phyloP scores from a whole-genome alignment of 805 yeast species.

The Kregervanrija fluxuum region DNA sequence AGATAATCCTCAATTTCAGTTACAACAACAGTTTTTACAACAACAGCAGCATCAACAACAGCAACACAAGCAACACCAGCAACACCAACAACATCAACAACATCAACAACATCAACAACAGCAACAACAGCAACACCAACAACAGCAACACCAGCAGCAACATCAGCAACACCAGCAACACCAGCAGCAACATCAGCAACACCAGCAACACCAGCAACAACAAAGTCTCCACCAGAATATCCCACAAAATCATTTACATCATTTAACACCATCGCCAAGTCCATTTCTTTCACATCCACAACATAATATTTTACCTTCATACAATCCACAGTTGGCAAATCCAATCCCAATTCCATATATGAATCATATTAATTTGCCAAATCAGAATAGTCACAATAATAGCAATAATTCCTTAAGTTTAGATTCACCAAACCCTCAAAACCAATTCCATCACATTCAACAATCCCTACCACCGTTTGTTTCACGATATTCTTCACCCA shows the following conservation, averaged over 20 bases:
- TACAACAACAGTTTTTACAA: conserved; percentile 1
- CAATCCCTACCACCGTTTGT: too few species aligned
- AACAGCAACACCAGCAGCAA: not conserved
- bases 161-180: conserved; percentile 3
- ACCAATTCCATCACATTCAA: too few species aligned
- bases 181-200: not conserved
- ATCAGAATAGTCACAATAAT: too few species aligned
- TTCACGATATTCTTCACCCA: too few species aligned
- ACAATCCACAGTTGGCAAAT: too few species aligned
- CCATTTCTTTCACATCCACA: not conserved
- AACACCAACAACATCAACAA: not conserved
- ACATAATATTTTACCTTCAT: too few species aligned
- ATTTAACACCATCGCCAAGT: not conserved
- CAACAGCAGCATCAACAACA: not conserved
- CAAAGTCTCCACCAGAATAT: conserved; percentile 5
- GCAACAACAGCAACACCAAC: not conserved
- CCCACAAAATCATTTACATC: not conserved
- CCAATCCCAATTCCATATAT: too few species aligned
- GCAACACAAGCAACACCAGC: not conserved
- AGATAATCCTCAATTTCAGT: conserved; percentile 4
- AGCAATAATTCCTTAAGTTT: too few species aligned
- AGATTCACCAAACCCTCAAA: too few species aligned
- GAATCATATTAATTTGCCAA: too few species aligned
- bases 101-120: not conserved
- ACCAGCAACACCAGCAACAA: conserved; percentile 2